phyloP scores from a whole-genome alignment of 2,329 filamentous ascomycete genomes.

The Biscogniauxia sp. region DNA sequence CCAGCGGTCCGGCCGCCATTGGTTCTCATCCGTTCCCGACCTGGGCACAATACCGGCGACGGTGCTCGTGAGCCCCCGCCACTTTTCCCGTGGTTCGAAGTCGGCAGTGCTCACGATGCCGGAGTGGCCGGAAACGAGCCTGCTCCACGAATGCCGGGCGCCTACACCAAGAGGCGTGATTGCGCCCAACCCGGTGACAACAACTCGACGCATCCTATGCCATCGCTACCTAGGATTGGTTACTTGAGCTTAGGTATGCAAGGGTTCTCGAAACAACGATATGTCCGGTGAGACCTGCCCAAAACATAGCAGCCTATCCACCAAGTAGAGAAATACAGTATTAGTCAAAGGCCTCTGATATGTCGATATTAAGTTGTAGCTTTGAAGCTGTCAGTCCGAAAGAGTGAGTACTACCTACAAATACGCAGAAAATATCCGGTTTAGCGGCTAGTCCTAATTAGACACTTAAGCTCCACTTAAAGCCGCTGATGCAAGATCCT shows the following conservation, averaged over 20 bases:
- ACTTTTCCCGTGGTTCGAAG: conserved; percentile 55
- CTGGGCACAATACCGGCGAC: conserved; percentile 79
- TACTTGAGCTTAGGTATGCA: conserved; percentile 3
- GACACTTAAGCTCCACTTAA: background rate
- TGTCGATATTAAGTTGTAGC: background rate
- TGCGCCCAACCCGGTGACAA: conserved; percentile 79
- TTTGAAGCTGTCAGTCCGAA: too few species aligned
- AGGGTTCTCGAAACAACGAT: conserved; percentile 19
- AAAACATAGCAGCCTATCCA: background rate
- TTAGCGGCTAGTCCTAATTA: background rate
- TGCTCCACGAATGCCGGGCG: conserved; percentile 73
- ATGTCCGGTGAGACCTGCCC: background rate
- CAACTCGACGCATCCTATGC: conserved; percentile 66
- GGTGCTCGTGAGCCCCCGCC: conserved; percentile 74
- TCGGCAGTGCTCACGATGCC: conserved; percentile 73
- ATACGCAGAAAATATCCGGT: background rate
- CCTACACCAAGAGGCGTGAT: conserved; percentile 83
- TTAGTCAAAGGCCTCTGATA: background rate
- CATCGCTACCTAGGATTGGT: conserved; percentile 35
- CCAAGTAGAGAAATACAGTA: conserved; percentile 4
- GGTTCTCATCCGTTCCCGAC: conserved; percentile 40
- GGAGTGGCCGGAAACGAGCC: conserved; percentile 74
- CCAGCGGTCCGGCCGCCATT: conserved; percentile 55
- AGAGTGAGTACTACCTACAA: background rate
- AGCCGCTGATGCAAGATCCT: background rate